Base-by-base conservation (phyloP, 257 asterid genomes). In the Fraxinus excelsior region DNA sequence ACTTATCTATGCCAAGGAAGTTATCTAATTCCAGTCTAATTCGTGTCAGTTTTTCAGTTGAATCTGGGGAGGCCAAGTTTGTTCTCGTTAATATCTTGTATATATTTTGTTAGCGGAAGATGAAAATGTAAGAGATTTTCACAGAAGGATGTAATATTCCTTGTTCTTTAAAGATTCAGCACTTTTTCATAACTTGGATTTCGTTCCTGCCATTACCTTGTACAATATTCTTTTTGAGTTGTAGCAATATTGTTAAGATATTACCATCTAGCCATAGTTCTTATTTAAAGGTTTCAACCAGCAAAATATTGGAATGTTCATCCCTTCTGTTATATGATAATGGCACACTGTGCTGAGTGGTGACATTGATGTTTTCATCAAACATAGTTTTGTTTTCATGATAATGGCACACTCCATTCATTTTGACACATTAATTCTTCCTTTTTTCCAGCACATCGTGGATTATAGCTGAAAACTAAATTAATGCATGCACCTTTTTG, bases 61-160 rank as follows among this genome's bases (percentile, higher is more conserved):
- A 75, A 81, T 42, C 71, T 46, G 82, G 79, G 79, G 44, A 29
- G 35, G 51, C 79, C 77, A 77, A 66, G 70, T 78, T 37, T 38
- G 76, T 49, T 71, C 28, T 56, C 6, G 82, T 80, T 72, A 72
- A 75, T 67, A 44, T 74, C 74, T 72, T 82, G 87, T 82, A 79
- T 77, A 80, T 86, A 82, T 82, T 76, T 74, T 38, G 34, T 32
- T 25, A 71, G 82, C 75, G 70, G 73, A 74, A 69, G 75, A 49
- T 44, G 13, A 70, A 46, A 75, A 70, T 75, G 82, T 69, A 44
- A 64, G 85, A 67, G 62, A 78, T 76, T 29, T 73, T 70, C 76
- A 26, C 67, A 60, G 18, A 62, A 28, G 29, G n/a, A 25, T 10
- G 23, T 19, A 26, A 23, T 18, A 69, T 40, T 13, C 32, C 31